Conservation (phyloP, 129 eudicot genomes). For the Artemisia tridentata region DNA sequence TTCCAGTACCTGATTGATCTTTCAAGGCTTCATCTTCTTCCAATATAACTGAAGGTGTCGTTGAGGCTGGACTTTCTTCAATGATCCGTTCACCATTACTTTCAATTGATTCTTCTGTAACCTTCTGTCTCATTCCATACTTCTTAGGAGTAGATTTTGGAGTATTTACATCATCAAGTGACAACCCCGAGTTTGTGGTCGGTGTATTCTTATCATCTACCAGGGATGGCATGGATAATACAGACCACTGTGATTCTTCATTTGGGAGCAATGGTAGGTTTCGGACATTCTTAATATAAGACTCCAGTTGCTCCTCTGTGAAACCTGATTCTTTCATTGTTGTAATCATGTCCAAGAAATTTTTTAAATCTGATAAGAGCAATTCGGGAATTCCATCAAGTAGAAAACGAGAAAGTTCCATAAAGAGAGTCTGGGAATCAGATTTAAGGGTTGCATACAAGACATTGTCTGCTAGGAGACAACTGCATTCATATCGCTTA, state of each 20-base stretch:
- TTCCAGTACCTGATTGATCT: neutral
- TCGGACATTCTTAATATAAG: too few relatives aligned
- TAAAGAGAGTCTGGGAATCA: too few relatives aligned
- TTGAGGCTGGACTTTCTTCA: neutral
- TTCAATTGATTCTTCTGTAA: too few relatives aligned
- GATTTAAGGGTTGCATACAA: too few relatives aligned
- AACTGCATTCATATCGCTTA: too few relatives aligned
- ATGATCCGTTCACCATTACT: slow-evolving; percentile 10
- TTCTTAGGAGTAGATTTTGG: slow-evolving; percentile 60
- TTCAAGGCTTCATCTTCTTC: neutral
- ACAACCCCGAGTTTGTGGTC: slow-evolving; percentile 16
- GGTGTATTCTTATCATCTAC: slow-evolving; percentile 22
- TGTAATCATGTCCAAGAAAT: too few relatives aligned
- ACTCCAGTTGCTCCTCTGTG: too few relatives aligned
- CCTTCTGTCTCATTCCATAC: too few relatives aligned
- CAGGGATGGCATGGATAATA: slow-evolving; percentile 21
- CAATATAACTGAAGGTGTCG: neutral
- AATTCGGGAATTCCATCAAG: too few relatives aligned
- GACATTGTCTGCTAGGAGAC: too few relatives aligned
- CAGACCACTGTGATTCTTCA: slow-evolving; percentile 63
- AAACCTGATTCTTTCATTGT: slow-evolving; percentile 27
- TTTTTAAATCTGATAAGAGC: slow-evolving; percentile 24
- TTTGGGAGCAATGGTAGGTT: slow-evolving; percentile 24
- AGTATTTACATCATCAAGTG: slow-evolving; percentile 29
- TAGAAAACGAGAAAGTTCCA: too few relatives aligned